phyloP scores from a whole-genome alignment of 2,329 filamentous ascomycete species.

The Zymoseptoria ardabiliae region DNA sequence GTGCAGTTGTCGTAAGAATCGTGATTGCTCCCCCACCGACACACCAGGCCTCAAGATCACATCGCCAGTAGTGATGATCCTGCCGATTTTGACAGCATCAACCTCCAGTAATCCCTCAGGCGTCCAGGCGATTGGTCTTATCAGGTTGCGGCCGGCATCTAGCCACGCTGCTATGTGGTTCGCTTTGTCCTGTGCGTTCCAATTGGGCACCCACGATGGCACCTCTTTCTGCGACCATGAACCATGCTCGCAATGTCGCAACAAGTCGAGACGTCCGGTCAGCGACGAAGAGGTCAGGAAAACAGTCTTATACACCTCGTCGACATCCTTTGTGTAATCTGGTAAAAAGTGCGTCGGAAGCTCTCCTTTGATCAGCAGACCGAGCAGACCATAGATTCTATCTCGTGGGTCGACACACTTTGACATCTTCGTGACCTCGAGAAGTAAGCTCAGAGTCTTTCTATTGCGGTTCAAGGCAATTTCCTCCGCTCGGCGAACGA shows the following conservation, averaged over 20 bases:
- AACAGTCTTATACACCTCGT: neutral
- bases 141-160: too few species aligned
- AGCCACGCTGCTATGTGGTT: too few species aligned
- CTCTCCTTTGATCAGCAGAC: neutral
- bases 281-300: neutral
- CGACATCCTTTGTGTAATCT: neutral
- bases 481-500: neutral
- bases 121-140: too few species aligned
- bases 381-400: neutral
- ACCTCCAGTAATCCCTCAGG: too few species aligned
- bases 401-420: neutral
- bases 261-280: neutral
- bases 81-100: too few species aligned
- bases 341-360: neutral
- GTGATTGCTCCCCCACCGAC: too few species aligned
- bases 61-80: neutral
- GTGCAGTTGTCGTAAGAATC: too few species aligned
- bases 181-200: neutral
- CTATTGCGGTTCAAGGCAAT: neutral
- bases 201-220: conserved; percentile 2
- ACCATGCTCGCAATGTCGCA: neutral
- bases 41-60: neutral
- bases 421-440: neutral
- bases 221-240: neutral
- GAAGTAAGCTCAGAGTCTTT: neutral